Evolutionary conservation across 495 filamentous ascomycete genomes (phyloP), one percentile per base, ranked within the genome.

Genomic region (Neurospora intermedia): DNA sequence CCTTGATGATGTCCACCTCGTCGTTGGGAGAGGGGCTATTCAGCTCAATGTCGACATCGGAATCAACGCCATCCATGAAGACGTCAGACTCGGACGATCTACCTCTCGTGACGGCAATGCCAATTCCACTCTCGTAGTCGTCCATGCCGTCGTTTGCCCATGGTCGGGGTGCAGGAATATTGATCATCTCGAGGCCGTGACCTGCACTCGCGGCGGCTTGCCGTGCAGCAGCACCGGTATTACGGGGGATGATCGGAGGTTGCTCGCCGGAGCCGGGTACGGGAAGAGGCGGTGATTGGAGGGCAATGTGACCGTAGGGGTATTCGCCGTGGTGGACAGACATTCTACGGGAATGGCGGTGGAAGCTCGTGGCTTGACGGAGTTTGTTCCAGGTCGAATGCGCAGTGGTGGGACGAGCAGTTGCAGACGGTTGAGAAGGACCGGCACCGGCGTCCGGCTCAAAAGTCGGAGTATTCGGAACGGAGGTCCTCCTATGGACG

Each of bases 51-150:
- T 80, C 76, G 6, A 82, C 76, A 59, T 82, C 78, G 6, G 81
- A 79, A 42, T 77, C 77, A 11, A 75, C 69, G 71, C 80, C 75
- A 72, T 75, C 73, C 69, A 59, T 27, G 27, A 75, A 74, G 18
- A 77, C 76, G 42, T 88, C 84, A 6, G 84, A 84, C 18, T 83
- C 80, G 23, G 79, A 78, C 69, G 79, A 85, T 35, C 54, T 15
- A 18, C 54, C 54, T 62, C 54, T 62, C 6, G 89, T 88, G 38
- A 92, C 75, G n/a, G 90, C 87, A 76, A 94, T 92, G 13, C 90
- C 91, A 72, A 94, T 91, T n/a, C 91, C 92, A 81, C 91, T 93
- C 78, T 94, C 92, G 40, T 88, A 85, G 77, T 94, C 91, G 73
- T 83, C 80, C n/a, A 81, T 76, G n/a, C 78, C 78, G 10, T 82